Evolutionary conservation across 192 early-diverging fungal genomes (phyloP).

Genomic region (Coemansia javaensis): DNA sequence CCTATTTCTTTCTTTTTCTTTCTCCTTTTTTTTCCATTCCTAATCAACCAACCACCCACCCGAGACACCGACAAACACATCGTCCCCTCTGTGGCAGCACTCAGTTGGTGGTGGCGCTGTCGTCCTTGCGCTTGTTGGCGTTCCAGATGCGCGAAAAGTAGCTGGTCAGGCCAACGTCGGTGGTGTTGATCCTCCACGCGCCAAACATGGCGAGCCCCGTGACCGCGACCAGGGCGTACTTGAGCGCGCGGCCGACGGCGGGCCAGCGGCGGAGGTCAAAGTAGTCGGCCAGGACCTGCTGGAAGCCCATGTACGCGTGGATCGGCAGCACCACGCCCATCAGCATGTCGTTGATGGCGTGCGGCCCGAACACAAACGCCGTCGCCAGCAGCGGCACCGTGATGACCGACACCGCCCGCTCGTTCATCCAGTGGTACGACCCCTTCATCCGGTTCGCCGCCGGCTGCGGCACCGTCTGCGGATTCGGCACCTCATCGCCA

Average conservation of each 20-base stretch:
- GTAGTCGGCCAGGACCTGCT: constrained; percentile 76
- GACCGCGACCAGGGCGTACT: constrained; percentile 60
- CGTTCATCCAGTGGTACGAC: constrained; percentile 94
- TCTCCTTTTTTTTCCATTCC: too few species aligned
- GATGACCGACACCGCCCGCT: constrained; percentile 76
- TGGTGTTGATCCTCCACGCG: constrained; percentile 92
- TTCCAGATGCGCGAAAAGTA: constrained; percentile 80
- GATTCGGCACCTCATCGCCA: constrained; percentile 47
- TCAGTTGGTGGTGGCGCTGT: too few species aligned
- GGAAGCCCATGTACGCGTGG: constrained; percentile 87
- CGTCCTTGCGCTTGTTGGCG: constrained; percentile 39
- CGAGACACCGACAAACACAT: too few species aligned
- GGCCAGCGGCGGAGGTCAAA: constrained; percentile 65
- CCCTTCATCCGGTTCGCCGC: constrained; percentile 67
- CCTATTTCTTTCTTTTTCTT: too few species aligned
- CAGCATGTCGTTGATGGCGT: constrained; percentile 82
- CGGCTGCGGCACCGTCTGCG: constrained; percentile 47
- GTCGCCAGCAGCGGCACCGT: constrained; percentile 71
- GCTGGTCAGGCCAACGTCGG: constrained; percentile 91
- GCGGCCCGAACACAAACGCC: constrained; percentile 74
- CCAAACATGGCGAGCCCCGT: constrained; percentile 78
- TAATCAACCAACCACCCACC: too few species aligned
- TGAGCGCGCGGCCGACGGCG: constrained; percentile 56
- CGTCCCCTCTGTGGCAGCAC: too few species aligned
- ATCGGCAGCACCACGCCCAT: constrained; percentile 87